Percentiles rank a stretch among this genome's conserved stretches.
Evolutionary conservation across 1,139 yeast species (phyloP).

Genomic region (Pneumocystis carinii): DNA sequence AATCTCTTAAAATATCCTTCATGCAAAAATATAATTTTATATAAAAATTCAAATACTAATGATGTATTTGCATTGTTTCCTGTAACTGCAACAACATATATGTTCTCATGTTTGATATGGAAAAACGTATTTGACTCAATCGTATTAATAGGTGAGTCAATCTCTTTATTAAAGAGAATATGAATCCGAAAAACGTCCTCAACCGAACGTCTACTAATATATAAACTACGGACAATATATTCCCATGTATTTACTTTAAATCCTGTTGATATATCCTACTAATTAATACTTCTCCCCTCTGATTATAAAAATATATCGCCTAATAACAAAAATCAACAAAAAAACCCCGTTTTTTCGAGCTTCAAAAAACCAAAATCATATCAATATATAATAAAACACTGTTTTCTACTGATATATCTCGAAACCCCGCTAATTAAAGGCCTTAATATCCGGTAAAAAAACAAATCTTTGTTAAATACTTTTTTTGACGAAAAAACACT

Average conservation of each 20-base stretch:
- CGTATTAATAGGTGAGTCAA: conserved; percentile 70
- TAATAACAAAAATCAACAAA: not conserved
- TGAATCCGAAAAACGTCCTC: conserved; percentile 88
- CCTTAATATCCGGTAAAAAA: too few species aligned
- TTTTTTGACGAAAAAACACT: too few species aligned
- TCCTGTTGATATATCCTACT: conserved; percentile 62
- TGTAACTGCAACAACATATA: conserved; percentile 79
- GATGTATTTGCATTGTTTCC: conserved; percentile 81
- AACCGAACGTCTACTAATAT: conserved; percentile 29
- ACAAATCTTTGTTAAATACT: too few species aligned
- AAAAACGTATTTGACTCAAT: conserved; percentile 85
- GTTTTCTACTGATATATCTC: too few species aligned
- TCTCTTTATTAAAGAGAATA: conserved; percentile 51
- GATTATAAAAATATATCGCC: conserved; percentile 62
- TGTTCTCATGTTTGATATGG: conserved; percentile 50
- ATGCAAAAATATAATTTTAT: conserved; percentile 37
- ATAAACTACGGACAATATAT: not conserved
- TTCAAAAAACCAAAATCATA: not conserved
- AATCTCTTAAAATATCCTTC: conserved; percentile 27
- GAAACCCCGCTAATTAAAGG: too few species aligned
- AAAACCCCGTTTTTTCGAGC: not conserved
- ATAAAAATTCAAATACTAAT: conserved; percentile 60
- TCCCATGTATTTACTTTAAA: conserved; percentile 15
- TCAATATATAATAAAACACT: too few species aligned
- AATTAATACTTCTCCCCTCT: conserved; percentile 73